These are phyloP conservation scores for Zychaea mexicana DNA, from an alignment of 371 early-diverging fungal species.

Conservation along the genomic window DNA sequence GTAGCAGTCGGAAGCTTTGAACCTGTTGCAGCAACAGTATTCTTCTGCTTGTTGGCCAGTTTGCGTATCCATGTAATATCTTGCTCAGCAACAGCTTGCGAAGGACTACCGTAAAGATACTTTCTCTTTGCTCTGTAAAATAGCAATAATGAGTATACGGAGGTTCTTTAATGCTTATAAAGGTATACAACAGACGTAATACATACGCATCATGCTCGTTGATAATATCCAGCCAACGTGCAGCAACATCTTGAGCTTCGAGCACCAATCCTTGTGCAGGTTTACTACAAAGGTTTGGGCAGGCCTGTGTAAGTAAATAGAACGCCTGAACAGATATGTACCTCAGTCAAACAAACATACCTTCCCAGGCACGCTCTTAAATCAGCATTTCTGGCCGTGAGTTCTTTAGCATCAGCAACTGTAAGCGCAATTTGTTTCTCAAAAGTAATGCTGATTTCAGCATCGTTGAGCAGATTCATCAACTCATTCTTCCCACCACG, in stretches of 20 bases:
- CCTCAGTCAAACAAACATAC: background rate
- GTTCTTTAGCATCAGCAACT: background rate
- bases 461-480: background rate
- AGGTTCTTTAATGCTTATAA: background rate
- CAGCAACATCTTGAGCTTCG: constrained; percentile 31
- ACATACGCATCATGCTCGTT: constrained; percentile 8
- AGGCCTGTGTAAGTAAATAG: background rate
- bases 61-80: constrained; percentile 15
- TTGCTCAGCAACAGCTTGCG: constrained; percentile 12
- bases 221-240: constrained; percentile 21
- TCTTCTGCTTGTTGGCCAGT: background rate
- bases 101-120: constrained; percentile 14
- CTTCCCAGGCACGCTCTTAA: background rate
- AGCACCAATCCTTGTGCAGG: constrained; percentile 30
- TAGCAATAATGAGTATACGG: background rate
- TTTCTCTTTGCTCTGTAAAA: background rate
- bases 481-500: background rate
- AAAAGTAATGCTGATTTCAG: background rate
- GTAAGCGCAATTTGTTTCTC: background rate
- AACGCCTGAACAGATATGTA: background rate
- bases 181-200: background rate
- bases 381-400: background rate
- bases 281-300: constrained; percentile 7
- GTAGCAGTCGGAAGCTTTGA: background rate
- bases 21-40: background rate